phyloP scores from a whole-genome alignment of 169 alveolate species.

The Babesia ovata region DNA sequence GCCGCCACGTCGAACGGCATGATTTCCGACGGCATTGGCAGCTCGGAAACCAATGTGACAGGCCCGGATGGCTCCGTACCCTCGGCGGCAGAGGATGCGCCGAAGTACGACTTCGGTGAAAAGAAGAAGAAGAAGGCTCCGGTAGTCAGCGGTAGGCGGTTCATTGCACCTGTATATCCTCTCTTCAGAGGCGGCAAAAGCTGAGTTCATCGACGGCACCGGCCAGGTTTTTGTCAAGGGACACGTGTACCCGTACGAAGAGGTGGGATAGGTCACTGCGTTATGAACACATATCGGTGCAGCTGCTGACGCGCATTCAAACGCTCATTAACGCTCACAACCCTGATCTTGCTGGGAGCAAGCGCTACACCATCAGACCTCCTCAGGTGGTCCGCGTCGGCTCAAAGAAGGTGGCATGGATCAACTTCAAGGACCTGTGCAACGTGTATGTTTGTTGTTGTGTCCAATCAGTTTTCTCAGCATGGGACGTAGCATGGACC shows the following conservation, averaged over 20 bases:
- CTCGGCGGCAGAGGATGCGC: constrained; percentile 61
- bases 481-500: constrained; percentile 92
- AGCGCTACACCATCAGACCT: constrained; percentile 87
- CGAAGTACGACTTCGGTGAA: constrained; percentile 84
- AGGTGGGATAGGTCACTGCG: constrained; percentile 51
- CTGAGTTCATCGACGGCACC: constrained; percentile 76
- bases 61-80: not conserved
- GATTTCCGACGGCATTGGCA: not conserved
- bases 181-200: constrained; percentile 62
- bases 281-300: not conserved
- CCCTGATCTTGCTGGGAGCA: constrained; percentile 87
- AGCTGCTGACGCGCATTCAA: constrained; percentile 86
- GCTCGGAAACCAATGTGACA: not conserved
- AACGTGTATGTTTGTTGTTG: constrained; percentile 66
- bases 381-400: constrained; percentile 95
- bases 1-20: not conserved
- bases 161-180: not conserved
- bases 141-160: constrained; percentile 70
- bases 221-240: constrained; percentile 83
- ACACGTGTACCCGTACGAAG: constrained; percentile 86
- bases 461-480: constrained; percentile 12
- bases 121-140: constrained; percentile 80
- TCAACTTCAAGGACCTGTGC: constrained; percentile 91
- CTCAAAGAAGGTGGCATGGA: constrained; percentile 94
- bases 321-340: constrained; percentile 84